phyloP scores from a whole-genome alignment of 2,329 filamentous ascomycete genomes.

The Hypoxylon sp. region DNA sequence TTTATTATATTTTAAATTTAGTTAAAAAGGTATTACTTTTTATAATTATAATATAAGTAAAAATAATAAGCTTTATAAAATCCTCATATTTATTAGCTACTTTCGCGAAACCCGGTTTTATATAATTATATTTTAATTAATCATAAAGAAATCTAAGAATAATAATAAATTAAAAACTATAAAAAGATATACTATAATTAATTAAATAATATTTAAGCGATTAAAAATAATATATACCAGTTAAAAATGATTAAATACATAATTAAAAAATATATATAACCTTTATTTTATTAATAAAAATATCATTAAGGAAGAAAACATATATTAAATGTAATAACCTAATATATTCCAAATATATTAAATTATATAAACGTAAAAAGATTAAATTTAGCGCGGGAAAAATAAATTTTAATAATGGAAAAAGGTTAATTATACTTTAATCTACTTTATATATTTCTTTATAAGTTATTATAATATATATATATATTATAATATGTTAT shows the following conservation, averaged over 20 bases:
- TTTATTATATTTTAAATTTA: not conserved
- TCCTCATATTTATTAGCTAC: not conserved
- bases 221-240: not conserved
- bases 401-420: slow-evolving; percentile 2
- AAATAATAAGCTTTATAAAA: not conserved
- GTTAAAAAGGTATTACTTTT: not conserved
- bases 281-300: not conserved
- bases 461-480: not conserved
- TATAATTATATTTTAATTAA: not conserved
- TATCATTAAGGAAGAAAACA: not conserved
- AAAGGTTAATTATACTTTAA: slow-evolving; percentile 9
- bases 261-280: not conserved
- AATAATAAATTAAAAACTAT: not conserved
- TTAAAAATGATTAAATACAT: not conserved
- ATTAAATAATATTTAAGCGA: not conserved
- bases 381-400: slow-evolving; percentile 10
- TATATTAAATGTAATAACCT: not conserved
- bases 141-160: not conserved
- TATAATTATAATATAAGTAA: not conserved
- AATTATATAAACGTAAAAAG: not conserved
- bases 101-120: not conserved
- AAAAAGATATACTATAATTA: not conserved
- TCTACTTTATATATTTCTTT: slow-evolving; percentile 5
- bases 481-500: slow-evolving; percentile 7
- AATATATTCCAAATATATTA: no score